A percentile compares a stretch with the other conserved stretches of the same genome.
Evolutionary conservation across 495 filamentous ascomycete genomes (phyloP).

Genomic region (Trypethelium eluteriae): DNA sequence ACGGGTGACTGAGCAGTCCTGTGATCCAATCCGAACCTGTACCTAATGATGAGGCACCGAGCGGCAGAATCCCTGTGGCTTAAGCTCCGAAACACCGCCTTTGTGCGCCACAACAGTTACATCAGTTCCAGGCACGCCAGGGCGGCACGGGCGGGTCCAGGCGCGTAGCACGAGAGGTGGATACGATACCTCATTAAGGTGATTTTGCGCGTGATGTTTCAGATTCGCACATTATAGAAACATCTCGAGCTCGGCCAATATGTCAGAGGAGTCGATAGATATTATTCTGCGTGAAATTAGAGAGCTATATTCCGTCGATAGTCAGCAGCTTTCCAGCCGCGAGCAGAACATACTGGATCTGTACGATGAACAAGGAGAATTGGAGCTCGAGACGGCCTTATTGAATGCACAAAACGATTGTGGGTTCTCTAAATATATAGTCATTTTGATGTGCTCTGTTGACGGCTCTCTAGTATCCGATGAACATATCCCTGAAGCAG

Average conservation of each 20-base stretch:
- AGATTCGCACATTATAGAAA: not conserved
- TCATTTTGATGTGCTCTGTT: constrained; percentile 12
- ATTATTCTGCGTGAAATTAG: not conserved
- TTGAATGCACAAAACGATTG: not conserved
- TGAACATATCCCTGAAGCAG: constrained; percentile 29
- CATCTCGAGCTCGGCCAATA: not conserved
- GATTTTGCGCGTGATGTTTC: not conserved
- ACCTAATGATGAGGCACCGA: not conserved
- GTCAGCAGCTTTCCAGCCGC: not conserved
- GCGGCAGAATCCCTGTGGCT: constrained; percentile 4
- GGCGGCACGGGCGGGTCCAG: not conserved
- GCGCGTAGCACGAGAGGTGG: not conserved
- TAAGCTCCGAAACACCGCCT: not conserved
- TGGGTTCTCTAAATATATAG: not conserved
- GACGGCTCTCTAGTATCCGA: constrained; percentile 21
- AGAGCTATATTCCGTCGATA: not conserved
- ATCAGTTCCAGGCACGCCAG: not conserved
- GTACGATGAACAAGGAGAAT: constrained; percentile 6
- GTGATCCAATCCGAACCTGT: constrained; percentile 2
- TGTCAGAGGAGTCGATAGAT: not conserved
- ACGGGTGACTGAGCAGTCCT: not conserved
- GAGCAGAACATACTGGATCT: constrained; percentile 9
- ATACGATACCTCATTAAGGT: not conserved
- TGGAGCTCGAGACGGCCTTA: constrained; percentile 3
- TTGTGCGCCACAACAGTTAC: not conserved